Base-by-base conservation (phyloP, 1,284 basidiomycete genomes). In the Moniliella sp. region DNA sequence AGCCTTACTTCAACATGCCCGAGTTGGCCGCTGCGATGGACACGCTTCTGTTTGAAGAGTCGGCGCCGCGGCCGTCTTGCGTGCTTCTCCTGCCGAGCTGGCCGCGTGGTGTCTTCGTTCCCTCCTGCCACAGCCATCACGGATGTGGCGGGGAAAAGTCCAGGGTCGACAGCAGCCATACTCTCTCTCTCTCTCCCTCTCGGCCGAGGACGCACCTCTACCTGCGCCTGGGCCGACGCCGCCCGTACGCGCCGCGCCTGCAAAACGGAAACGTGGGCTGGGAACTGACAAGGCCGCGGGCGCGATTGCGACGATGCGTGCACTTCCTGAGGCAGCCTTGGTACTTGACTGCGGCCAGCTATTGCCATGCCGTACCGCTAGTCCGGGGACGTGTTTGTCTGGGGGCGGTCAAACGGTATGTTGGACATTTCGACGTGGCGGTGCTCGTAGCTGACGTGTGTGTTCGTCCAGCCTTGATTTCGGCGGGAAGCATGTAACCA, bases 1-100 rank as follows among this genome's bases (percentile, higher is more conserved):
- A 93, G 62, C 80, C 84, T 2, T 82, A 82, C 56, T 79, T 86
- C 68, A 82, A 88, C 60, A 66, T 88, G 7, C 79, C 80, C 12
- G 82, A 81, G 55, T 72, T 88, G 12, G 78, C 84, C 62, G 76
- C 81, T 26, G 72, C 79, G 25, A 83, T 84, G 44, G 86, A 93
- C 59, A 77, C 91, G 62, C 77, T 94, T 55, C 66, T 88, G 0
- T 91, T 91, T 50, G 86, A 94, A 53, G 83, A 91, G 61, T 94
- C 64, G 84, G 86, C 49, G 91, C 88, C 53, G 66, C 69, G 27
- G 75, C 78, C 28, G 80, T 81, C 57, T 70, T 73, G 61, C 70
- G 83, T 19, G 38, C 37, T 38, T 27, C 8, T 19, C 37, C 10
- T 35, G 16, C 14, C 25, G 15, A 8, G 13, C 11, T 14, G 26